A percentile compares a stretch with the other conserved stretches of the same genome.
Evolutionary conservation across 352 stramenopile species (phyloP).

Genomic region (Thraustochytrium striatum): DNA sequence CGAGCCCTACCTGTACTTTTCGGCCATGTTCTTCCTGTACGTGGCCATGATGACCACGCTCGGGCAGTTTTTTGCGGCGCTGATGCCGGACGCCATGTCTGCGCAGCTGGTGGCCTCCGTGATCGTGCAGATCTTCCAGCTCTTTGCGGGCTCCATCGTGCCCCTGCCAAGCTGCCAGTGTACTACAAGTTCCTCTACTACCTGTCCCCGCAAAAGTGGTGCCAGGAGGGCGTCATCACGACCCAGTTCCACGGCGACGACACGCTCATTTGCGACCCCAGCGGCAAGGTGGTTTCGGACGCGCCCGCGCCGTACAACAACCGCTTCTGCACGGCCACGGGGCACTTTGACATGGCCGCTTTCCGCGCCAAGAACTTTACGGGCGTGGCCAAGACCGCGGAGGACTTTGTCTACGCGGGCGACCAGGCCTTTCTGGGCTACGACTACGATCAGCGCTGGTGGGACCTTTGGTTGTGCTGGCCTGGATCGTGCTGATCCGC

Average conservation of each 20-base stretch:
- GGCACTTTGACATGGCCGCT: not conserved
- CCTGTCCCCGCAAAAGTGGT: not conserved
- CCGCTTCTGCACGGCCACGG: not conserved
- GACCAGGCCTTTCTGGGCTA: constrained; percentile 3
- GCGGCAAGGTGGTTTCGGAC: not conserved
- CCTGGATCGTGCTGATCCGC: not conserved
- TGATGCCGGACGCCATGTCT: constrained; percentile 52
- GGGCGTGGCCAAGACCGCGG: not conserved
- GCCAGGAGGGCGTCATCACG: not conserved
- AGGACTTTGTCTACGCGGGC: not conserved
- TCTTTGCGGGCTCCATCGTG: not conserved
- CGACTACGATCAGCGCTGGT: constrained; percentile 19
- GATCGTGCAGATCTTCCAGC: not conserved
- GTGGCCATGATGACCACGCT: not conserved
- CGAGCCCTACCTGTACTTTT: constrained; percentile 63
- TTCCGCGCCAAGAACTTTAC: not conserved
- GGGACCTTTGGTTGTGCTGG: not conserved
- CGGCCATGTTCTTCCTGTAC: constrained; percentile 64
- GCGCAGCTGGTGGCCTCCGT: not conserved
- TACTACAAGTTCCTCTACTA: constrained; percentile 9
- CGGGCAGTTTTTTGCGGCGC: constrained; percentile 66
- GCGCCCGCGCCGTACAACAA: not conserved
- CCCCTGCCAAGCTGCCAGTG: not conserved
- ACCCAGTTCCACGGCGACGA: constrained; percentile 12
- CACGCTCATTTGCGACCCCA: constrained; percentile 19